Conservation (phyloP, 2,329 filamentous ascomycete genomes). For the Phialophora expanda region DNA sequence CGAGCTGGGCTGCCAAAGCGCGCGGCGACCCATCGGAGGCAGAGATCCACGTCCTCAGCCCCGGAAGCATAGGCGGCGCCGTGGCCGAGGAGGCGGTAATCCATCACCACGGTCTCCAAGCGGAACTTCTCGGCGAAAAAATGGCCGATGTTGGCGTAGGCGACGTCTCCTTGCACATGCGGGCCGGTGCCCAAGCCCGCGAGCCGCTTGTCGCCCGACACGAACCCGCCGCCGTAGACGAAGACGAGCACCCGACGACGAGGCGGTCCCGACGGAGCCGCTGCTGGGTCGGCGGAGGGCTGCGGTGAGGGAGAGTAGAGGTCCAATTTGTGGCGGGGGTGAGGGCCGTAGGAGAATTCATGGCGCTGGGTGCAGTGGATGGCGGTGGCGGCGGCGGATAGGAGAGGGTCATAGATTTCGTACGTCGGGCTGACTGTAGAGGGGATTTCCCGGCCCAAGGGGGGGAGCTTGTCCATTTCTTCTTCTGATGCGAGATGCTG, state of each 20-base stretch:
- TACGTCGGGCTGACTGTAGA: too few species aligned
- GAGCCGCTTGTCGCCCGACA: conserved; percentile 43
- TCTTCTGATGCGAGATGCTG: too few species aligned
- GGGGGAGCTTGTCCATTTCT: too few species aligned
- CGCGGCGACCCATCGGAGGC: conserved; percentile 46
- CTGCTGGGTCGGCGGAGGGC: conserved; percentile 28
- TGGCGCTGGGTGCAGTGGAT: conserved; percentile 4
- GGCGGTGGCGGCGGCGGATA: neutral
- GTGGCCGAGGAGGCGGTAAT: conserved; percentile 49
- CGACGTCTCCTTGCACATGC: conserved; percentile 38
- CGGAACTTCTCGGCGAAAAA: conserved; percentile 47
- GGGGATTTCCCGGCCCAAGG: too few species aligned
- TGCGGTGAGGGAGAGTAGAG: conserved; percentile 41
- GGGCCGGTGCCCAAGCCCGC: conserved; percentile 10
- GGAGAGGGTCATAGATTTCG: too few species aligned
- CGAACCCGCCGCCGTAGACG: conserved; percentile 51
- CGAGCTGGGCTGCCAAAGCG: neutral
- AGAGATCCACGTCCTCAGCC: conserved; percentile 48
- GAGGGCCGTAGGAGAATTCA: conserved; percentile 43
- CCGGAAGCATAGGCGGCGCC: conserved; percentile 50
- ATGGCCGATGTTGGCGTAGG: conserved; percentile 47
- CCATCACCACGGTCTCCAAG: conserved; percentile 46
- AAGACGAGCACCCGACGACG: conserved; percentile 46
- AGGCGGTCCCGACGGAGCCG: too few species aligned
- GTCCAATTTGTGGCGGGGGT: conserved; percentile 49